Percentiles rank a stretch among this genome's conserved stretches.
Conservation (phyloP, 1,284 basidiomycete species). For the Sutorius eximius region DNA sequence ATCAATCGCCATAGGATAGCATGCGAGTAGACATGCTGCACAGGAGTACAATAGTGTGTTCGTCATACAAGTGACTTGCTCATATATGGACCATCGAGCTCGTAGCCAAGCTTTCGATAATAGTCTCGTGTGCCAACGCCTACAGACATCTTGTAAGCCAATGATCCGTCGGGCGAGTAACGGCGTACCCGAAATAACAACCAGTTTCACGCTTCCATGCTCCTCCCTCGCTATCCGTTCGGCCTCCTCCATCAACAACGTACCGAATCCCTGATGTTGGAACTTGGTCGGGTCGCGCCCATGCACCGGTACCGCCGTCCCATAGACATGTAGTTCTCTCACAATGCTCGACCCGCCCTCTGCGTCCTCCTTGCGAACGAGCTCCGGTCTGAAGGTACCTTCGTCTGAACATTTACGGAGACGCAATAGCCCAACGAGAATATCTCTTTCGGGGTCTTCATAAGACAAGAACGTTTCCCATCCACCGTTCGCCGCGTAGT, state of each 20-base stretch:
- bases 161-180: background rate
- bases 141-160: conserved; percentile 28
- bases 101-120: conserved; percentile 90
- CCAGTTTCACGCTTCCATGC: conserved; percentile 91
- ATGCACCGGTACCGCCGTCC: conserved; percentile 96
- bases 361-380: conserved; percentile 66
- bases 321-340: conserved; percentile 97
- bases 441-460: conserved; percentile 96
- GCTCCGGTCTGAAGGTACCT: conserved; percentile 94
- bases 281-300: conserved; percentile 97
- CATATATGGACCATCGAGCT: conserved; percentile 97
- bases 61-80: conserved; percentile 67
- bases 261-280: conserved; percentile 97
- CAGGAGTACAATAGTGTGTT: conserved; percentile 9
- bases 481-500: conserved; percentile 96
- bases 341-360: conserved; percentile 92
- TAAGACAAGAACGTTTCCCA: conserved; percentile 99
- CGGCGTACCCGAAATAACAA: conserved; percentile 86
- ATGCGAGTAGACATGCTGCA: no score
- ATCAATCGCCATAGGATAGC: conserved; percentile 26
- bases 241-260: conserved; percentile 98
- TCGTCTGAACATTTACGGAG: conserved; percentile 95
- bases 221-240: conserved; percentile 98
- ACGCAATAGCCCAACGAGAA: conserved; percentile 91
- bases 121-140: conserved; percentile 95